Evolutionary conservation across 306 rosid species (phyloP).

Genomic region (Luffa acutangula): DNA sequence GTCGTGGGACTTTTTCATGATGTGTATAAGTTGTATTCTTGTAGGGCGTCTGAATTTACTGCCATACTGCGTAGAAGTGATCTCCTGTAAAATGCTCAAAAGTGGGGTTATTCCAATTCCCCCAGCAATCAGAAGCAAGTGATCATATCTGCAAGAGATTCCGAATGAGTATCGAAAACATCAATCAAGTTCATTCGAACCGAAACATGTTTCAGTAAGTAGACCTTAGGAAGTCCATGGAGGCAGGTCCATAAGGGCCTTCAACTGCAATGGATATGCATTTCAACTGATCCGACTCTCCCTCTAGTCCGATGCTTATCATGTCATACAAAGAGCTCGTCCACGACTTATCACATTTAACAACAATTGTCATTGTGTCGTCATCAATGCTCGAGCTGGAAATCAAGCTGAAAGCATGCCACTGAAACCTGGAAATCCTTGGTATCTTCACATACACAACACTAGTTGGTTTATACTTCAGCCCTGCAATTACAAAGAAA

Average conservation of each 20-base stretch:
- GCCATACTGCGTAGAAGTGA: constrained; percentile 23
- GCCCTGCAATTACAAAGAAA: constrained; percentile 28
- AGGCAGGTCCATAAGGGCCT: constrained; percentile 91
- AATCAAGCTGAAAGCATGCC: constrained; percentile 88
- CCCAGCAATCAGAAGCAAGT: constrained; percentile 64
- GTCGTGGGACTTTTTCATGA: constrained; percentile 51
- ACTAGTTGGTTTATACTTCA: constrained; percentile 73
- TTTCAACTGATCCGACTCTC: constrained; percentile 27
- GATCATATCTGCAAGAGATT: constrained; percentile 59
- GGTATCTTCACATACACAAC: constrained; percentile 73
- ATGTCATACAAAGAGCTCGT: constrained; percentile 54
- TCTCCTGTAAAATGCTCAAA: constrained; percentile 72
- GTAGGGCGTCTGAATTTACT: constrained; percentile 26
- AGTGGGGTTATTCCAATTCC: constrained; percentile 88
- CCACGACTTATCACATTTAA: constrained; percentile 78
- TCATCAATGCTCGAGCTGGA: constrained; percentile 62
- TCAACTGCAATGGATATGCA: constrained; percentile 62
- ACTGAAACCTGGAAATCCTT: constrained; percentile 60
- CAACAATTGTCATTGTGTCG: constrained; percentile 38
- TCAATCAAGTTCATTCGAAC: not conserved
- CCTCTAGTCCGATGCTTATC: constrained; percentile 38
- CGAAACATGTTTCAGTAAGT: not conserved
- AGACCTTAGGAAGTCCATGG: constrained; percentile 54
- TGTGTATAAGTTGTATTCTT: constrained; percentile 49
- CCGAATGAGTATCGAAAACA: not conserved